These are phyloP conservation scores for Tinospora cordifolia DNA, from an alignment of 164 flowering plant genomes.

Conservation along the genomic window DNA sequence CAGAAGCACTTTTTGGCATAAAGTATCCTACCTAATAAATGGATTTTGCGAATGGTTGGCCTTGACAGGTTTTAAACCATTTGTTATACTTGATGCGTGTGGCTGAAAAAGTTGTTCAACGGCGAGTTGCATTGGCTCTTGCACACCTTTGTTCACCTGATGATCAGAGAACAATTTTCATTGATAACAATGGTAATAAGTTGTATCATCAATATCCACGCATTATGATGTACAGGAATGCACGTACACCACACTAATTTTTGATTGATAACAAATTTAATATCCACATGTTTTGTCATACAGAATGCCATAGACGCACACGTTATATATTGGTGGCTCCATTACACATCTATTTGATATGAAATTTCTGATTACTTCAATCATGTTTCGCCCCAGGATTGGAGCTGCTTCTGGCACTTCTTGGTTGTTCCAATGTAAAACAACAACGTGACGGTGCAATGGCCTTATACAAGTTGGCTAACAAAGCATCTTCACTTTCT, in stretches of 20 bases:
- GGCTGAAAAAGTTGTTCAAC: slow-evolving; percentile 60
- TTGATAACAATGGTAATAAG: slow-evolving; percentile 69
- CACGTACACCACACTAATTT: too few species aligned
- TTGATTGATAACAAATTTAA: not conserved
- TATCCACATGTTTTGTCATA: not conserved
- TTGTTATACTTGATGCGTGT: slow-evolving; percentile 76
- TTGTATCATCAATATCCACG: not conserved
- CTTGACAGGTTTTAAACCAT: slow-evolving; percentile 63
- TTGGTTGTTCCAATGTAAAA: slow-evolving; percentile 53
- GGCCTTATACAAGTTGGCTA: slow-evolving; percentile 72
- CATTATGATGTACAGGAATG: too few species aligned
- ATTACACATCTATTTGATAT: not conserved
- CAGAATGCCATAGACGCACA: not conserved
- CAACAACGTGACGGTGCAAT: slow-evolving; percentile 83
- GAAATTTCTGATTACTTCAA: not conserved
- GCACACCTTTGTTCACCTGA: slow-evolving; percentile 91
- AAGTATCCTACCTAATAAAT: not conserved
- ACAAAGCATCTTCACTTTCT: slow-evolving; percentile 68
- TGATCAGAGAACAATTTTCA: slow-evolving; percentile 73
- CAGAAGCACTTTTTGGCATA: not conserved
- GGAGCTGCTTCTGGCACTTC: slow-evolving; percentile 77
- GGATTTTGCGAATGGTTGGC: slow-evolving; percentile 5
- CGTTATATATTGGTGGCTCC: not conserved
- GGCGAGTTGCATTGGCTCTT: slow-evolving; percentile 89
- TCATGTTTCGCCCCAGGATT: slow-evolving; percentile 38